Base-by-base conservation (phyloP, 208 protist species). In the Tritrichomonas musculus region DNA sequence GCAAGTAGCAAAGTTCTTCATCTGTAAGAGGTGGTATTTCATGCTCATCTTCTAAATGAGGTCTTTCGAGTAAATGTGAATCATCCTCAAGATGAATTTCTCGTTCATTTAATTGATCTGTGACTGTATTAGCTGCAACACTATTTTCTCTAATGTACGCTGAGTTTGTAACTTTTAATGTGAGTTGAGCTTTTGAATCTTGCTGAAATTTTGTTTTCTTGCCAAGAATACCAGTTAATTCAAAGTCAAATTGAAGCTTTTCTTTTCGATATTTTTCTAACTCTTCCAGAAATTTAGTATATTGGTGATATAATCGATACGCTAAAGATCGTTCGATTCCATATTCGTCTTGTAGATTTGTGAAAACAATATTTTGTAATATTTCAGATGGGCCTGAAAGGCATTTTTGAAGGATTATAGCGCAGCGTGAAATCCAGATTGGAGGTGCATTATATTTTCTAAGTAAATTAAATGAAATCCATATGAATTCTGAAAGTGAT, bases 201-300 rank as follows among this genome's bases (percentile, higher is more conserved):
- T 88, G 77, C 30, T 88, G 77, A 47, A 88, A 88, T 88, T 88
- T 88, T 0, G 77, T 88, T 33, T 88, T 88, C 77, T 88, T 88
- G 27, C 77, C 77, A 9, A 88, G 41, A 9, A 33, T 60, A 50
- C 77, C 77, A 11, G 47, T 88, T 41, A 88, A n/a, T 2, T 88
- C 11, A n/a, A 88, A 88, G 5, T 88, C 77, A 49, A 88, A 88
- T 53, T 57, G 9, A 20, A 88, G 53, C n/a, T n/a, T n/a, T 22
- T 20, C 20, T 47, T 88, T 20, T 88, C 44, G 44, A 49, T 88
- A 88, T 17, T 88, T 88, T n/a, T 88, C 77, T 39, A 88, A 47
- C n/a, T 88, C 77, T 0, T 53, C 47, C 14, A 88, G 39, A 49
- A 57, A 88, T 39, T 57, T 47, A 44, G 20, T 53, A 57, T 60